These are phyloP conservation scores for Capillidium heterosporum DNA, from an alignment of 371 early-diverging fungal genomes.

Conservation along the genomic window DNA sequence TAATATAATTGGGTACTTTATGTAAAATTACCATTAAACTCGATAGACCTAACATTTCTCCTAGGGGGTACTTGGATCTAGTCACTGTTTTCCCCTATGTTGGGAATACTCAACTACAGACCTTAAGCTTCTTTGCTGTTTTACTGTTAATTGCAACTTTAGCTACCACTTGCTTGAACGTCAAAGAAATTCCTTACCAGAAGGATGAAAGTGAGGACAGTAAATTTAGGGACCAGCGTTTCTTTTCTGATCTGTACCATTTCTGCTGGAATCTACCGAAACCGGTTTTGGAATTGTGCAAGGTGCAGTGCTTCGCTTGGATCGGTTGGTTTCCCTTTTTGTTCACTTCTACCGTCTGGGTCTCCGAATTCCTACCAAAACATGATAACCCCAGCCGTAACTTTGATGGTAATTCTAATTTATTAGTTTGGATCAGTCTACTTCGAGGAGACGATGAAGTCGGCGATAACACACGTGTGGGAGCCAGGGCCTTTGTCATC, in stretches of 20 bases:
- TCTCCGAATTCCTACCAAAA: constrained; percentile 37
- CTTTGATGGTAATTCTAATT: background rate
- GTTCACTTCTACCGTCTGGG: constrained; percentile 71
- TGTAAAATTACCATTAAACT: constrained; percentile 17
- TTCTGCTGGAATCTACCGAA: constrained; percentile 38
- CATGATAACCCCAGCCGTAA: background rate
- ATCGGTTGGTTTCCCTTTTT: constrained; percentile 93
- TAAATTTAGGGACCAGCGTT: background rate
- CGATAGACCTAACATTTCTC: background rate
- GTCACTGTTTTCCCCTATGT: constrained; percentile 44
- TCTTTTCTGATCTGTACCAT: constrained; percentile 6
- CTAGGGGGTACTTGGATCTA: constrained; percentile 60
- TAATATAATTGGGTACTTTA: constrained; percentile 68
- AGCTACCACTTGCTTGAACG: constrained; percentile 41
- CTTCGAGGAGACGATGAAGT: constrained; percentile 17
- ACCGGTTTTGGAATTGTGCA: constrained; percentile 56
- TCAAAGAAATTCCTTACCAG: constrained; percentile 26
- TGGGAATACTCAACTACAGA: constrained; percentile 65
- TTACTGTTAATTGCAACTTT: constrained; percentile 37
- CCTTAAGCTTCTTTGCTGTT: constrained; percentile 53
- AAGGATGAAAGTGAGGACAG: constrained; percentile 1
- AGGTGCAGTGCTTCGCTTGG: constrained; percentile 85
- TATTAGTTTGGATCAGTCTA: too few relatives aligned
- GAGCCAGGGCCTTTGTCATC: constrained; percentile 63
- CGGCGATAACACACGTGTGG: constrained; percentile 57